A percentile compares a stretch with the other conserved stretches of the same genome.
Conservation (phyloP, 768 basidiomycete species). For the Macrolepiota albuminosa region DNA sequence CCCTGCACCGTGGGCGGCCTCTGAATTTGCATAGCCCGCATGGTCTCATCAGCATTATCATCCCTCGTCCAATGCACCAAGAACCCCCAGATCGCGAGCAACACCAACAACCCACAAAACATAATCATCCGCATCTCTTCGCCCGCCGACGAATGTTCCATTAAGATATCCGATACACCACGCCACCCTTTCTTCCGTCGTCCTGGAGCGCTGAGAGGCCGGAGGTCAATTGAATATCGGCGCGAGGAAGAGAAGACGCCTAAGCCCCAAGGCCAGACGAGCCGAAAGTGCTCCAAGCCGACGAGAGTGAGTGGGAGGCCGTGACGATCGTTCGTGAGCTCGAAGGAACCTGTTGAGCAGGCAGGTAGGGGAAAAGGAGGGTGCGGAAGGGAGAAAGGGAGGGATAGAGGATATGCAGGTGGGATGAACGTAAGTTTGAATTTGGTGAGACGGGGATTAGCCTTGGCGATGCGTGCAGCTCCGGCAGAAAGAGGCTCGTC, state of each 20-base stretch:
- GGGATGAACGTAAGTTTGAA: conserved; percentile 68
- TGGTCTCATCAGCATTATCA: background rate
- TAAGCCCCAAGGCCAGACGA: conserved; percentile 46
- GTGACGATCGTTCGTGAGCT: conserved; percentile 55
- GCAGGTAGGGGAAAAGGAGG: conserved; percentile 38
- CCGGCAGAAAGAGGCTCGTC: conserved; percentile 56
- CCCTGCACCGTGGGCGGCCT: conserved; percentile 1
- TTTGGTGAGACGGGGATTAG: conserved; percentile 59
- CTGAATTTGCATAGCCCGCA: background rate
- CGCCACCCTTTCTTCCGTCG: conserved; percentile 34
- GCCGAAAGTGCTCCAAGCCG: conserved; percentile 43
- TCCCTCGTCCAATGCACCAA: conserved; percentile 11
- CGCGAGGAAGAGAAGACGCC: conserved; percentile 32
- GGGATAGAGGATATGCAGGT: conserved; percentile 42
- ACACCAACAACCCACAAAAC: conserved; percentile 45
- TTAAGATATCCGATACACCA: conserved; percentile 39
- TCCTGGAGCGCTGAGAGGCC: conserved; percentile 33
- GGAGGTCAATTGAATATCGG: conserved; percentile 35
- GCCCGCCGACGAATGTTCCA: conserved; percentile 59
- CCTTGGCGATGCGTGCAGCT: conserved; percentile 56
- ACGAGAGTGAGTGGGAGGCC: conserved; percentile 53
- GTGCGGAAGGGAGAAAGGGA: conserved; percentile 39
- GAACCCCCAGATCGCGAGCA: conserved; percentile 49
- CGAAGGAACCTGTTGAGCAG: conserved; percentile 49
- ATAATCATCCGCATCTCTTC: conserved; percentile 62